Evolutionary conservation across 768 basidiomycete genomes (phyloP), one percentile per base, ranked within the genome.

Genomic region (Terana coerulea): DNA sequence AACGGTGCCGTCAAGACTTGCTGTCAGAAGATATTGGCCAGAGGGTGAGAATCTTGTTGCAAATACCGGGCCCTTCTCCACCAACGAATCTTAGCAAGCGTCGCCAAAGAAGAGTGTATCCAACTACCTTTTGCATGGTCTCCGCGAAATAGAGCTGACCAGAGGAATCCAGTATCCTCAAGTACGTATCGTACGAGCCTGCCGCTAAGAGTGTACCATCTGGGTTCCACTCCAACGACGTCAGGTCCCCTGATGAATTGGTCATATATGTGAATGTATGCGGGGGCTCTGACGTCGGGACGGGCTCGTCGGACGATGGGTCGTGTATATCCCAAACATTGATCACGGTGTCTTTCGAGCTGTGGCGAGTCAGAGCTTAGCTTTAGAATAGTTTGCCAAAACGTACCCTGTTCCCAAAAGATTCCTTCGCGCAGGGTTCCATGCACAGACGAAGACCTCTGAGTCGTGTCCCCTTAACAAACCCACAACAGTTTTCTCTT

Each of bases 51-150:
- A 93, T 49, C 81, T 78, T 39, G 82, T 77, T 36, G 88, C 79
- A 61, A 92, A 91, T 64, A 92, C 83, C 26, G 89, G 86, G 49
- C 83, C 88, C 87, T 91, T 73, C 69, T 69, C 74, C 67, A 67
- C 47, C 61, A 29, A 43, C 29, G 46, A 55, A 57, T 56, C 47
- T 51, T 29, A 62, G 52, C 14, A 29, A 28, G 24, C 24, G 11
- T 22, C 17, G 12, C 5, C 5, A 17, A 37, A 12, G 49, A 35
- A 34, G 7, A 26, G 22, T 26, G 37, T 21, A 28, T 21, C 29
- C 7, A 40, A 71, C 66, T 70, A 88, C 88, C 77, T 82, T 72
- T 59, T 91, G 88, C 53, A 81, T 78, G 26, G 72, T 64, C 61
- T 83, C 75, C 24, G 75, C 72, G 59, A 88, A 80, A 67, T 88